Conservation (phyloP, 495 filamentous ascomycete species). For the Trichoderma virens region DNA sequence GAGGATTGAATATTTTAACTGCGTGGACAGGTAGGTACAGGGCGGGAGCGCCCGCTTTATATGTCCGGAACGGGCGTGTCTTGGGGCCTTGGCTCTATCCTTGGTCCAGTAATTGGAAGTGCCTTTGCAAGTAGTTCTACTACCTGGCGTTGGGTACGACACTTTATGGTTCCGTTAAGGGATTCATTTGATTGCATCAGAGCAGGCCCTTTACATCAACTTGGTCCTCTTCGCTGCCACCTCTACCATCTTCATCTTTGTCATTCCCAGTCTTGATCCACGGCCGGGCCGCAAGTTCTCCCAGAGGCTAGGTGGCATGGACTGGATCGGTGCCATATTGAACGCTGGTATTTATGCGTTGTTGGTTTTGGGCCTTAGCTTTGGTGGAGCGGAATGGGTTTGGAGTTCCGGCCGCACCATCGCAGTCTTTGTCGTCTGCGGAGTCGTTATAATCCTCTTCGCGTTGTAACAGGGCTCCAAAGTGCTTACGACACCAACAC, state of each 20-base stretch:
- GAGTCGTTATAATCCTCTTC: constrained; percentile 42
- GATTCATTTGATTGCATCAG: too few species aligned
- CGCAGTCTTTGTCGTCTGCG: constrained; percentile 42
- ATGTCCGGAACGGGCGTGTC: constrained; percentile 32
- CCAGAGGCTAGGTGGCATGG: constrained; percentile 33
- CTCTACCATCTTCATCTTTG: constrained; percentile 49
- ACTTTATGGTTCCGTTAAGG: too few species aligned
- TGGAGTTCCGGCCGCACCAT: constrained; percentile 49
- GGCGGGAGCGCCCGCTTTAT: constrained; percentile 41
- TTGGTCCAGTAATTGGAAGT: constrained; percentile 57
- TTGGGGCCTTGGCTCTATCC: constrained; percentile 47
- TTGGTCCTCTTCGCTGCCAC: constrained; percentile 46
- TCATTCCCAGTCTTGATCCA: constrained; percentile 43
- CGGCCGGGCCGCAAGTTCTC: constrained; percentile 25
- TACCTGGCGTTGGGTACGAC: constrained; percentile 54
- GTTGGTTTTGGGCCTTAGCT: constrained; percentile 44
- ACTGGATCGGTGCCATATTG: constrained; percentile 38
- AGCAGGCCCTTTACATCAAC: constrained; percentile 70
- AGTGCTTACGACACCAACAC: too few species aligned
- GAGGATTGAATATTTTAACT: constrained; percentile 34
- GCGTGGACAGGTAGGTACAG: too few species aligned
- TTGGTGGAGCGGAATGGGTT: constrained; percentile 46
- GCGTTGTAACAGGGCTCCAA: constrained; percentile 48
- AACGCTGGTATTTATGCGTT: constrained; percentile 33
- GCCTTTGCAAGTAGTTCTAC: constrained; percentile 44